Evolutionary conservation across 257 asterid genomes (phyloP), one percentile per base, ranked within the genome.

Genomic region (Sherardia arvensis): DNA sequence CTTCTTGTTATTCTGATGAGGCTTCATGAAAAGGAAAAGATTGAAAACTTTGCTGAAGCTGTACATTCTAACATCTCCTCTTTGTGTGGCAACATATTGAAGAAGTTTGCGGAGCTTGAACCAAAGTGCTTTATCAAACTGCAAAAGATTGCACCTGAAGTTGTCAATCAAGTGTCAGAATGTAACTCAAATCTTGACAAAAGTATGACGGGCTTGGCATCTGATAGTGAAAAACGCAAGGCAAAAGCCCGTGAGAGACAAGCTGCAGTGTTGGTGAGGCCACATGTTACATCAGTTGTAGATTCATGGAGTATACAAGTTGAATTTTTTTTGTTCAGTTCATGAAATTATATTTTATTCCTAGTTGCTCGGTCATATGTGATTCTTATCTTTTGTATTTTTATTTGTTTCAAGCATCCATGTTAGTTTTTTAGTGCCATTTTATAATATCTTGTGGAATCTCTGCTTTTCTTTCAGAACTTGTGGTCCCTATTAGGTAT

Each of bases 221-320:
- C 83, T 69, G 97, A 90, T 62, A 72, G 79, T 66, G 96, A 85
- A 70, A 90, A 73, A 72, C 88, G 88, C 76, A 93, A 84, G 86
- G 95, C 92, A 67, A 84, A 83, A 78, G 81, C 99, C 75, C 95
- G 97, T 21, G 96, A 90, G 79, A 87, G 88, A 75, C 99, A 93
- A 79, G 92, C 97, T 84, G 95, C 99, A 60, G 79, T 90, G 59
- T 18, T 93, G 96, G 99, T 90, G 71, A 73, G 95, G 15, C 58
- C 58, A 9, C 58, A 8, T 53, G 18, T 53, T 53, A 25, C 27
- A 22, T 53, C 27, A 11, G 7, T 54, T 54, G 32, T 33, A 33
- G 48, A 33, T 3, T 63, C 45, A 43, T 43, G n/a, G 8, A 21
- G 32, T 62, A 28, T 51, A 18, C n/a, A 21, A 30, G 33, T 34